Base-by-base conservation (phyloP, 2,329 filamentous ascomycete genomes). In the Zopfia rhizophila region DNA sequence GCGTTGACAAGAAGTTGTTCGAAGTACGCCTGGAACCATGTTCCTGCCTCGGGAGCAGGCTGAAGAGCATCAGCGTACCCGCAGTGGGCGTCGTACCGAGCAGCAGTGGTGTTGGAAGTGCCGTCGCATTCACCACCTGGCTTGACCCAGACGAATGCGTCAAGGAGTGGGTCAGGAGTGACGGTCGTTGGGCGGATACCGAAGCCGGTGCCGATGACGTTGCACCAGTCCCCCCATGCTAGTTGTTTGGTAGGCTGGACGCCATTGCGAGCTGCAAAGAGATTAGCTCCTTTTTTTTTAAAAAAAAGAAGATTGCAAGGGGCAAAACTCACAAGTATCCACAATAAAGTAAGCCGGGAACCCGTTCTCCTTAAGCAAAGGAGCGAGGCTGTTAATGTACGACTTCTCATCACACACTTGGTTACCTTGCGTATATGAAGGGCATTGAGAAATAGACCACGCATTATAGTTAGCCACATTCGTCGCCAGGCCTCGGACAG, bases 71-170 rank as follows among this genome's bases (percentile, higher is more conserved):
- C 78, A 1, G 69, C 52, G 7, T 75, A 70, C 19, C 83, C 82
- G 51, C 83, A 86, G 68, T 81, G 73, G 37, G 69, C 68, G 61
- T 84, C 81, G 63, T 81, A 85, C 38, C 79, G 78, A 14, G 70
- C 53, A 7, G 82, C 76, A 40, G 58, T 58, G 3, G 51, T 51
- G 44, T 72, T 50, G 25, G 66, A 72, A 1, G 78, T 80, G 44
- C 78, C 78, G 46, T 81, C 78, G 43, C 70, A 70, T 55, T 81
- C 79, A 41, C 78, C 78, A 53, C 86, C 86, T 4, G 86, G 86
- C 78, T 88, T 89, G 57, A 88, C 75, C 86, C 86, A 88, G 45
- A 88, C 85, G 55, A 88, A 85, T 28, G 85, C 84, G 65, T 89
- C 86, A 23, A 81, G 75, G 13, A 85, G 73, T 2, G 70, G 63